phyloP scores from a whole-genome alignment of 1,284 basidiomycete species.

The Cryptococcus deneoformans region DNA sequence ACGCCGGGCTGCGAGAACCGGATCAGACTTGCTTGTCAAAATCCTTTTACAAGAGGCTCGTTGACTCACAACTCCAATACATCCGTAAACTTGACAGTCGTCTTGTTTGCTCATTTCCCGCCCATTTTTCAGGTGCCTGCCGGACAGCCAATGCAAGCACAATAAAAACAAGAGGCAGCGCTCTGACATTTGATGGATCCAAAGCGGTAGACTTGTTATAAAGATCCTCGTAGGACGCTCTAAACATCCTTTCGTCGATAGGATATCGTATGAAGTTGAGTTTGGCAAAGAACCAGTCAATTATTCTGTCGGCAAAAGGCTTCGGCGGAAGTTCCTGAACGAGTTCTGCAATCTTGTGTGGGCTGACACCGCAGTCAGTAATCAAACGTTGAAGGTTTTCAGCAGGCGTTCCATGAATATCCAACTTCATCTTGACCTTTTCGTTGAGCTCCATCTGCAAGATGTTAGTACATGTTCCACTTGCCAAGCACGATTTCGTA shows the following conservation, averaged over 20 bases:
- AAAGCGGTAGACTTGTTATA: constrained; percentile 68
- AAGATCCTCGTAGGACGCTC: constrained; percentile 73
- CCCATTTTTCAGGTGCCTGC: constrained; percentile 78
- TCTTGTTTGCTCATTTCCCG: constrained; percentile 68
- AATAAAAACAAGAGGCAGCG: constrained; percentile 86
- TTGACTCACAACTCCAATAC: constrained; percentile 84
- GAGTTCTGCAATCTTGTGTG: constrained; percentile 84
- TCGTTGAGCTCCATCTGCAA: constrained; percentile 40
- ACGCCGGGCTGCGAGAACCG: constrained; percentile 63
- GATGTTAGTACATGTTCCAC: neutral
- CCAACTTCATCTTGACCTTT: constrained; percentile 45
- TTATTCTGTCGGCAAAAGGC: constrained; percentile 62
- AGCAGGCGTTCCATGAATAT: constrained; percentile 47
- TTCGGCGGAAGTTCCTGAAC: constrained; percentile 80
- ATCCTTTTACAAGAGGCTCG: neutral
- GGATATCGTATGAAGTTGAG: constrained; percentile 96
- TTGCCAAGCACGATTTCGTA: neutral
- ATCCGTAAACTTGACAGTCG: constrained; percentile 77
- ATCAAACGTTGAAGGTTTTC: constrained; percentile 63
- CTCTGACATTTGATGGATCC: constrained; percentile 79
- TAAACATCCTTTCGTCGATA: constrained; percentile 81
- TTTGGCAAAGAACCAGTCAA: constrained; percentile 50
- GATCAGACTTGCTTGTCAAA: neutral
- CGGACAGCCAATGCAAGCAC: constrained; percentile 87
- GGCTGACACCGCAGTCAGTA: constrained; percentile 83